phyloP scores from a whole-genome alignment of 768 basidiomycete species.

The Hygrocybe punicea region DNA sequence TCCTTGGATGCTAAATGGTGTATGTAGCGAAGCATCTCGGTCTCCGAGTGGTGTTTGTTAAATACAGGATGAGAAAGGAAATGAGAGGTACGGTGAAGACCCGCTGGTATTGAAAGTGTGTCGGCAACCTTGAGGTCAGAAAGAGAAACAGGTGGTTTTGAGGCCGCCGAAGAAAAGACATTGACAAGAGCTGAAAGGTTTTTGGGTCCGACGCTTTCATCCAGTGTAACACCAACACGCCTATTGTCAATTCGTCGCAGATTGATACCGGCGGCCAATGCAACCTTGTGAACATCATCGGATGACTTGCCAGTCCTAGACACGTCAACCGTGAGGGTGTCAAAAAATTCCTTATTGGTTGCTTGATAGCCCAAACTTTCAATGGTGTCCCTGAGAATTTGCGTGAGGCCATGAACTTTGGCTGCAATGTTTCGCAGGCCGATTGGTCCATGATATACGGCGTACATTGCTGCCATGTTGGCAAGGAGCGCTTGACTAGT shows the following conservation, averaged over 20 bases:
- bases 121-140: conserved; percentile 46
- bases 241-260: conserved; percentile 71
- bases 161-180: conserved; percentile 70
- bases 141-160: conserved; percentile 44
- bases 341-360: conserved; percentile 79
- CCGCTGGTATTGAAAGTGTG: conserved; percentile 49
- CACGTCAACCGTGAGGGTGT: conserved; percentile 81
- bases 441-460: conserved; percentile 90
- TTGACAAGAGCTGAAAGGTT: conserved; percentile 78
- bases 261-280: conserved; percentile 70
- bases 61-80: conserved; percentile 88
- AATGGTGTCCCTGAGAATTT: conserved; percentile 64
- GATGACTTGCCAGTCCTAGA: conserved; percentile 55
- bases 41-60: conserved; percentile 97
- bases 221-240: conserved; percentile 84
- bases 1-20: conserved; percentile 93
- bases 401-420: conserved; percentile 87
- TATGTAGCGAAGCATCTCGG: conserved; percentile 97
- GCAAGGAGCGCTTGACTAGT: conserved; percentile 96
- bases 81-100: conserved; percentile 57
- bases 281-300: conserved; percentile 63
- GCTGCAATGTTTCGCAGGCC: conserved; percentile 82
- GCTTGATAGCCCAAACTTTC: conserved; percentile 72
- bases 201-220: conserved; percentile 78
- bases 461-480: conserved; percentile 99